Evolutionary conservation across 768 basidiomycete species (phyloP), one percentile per base, ranked within the genome.

Genomic region (Tylopilus subfusipes): DNA sequence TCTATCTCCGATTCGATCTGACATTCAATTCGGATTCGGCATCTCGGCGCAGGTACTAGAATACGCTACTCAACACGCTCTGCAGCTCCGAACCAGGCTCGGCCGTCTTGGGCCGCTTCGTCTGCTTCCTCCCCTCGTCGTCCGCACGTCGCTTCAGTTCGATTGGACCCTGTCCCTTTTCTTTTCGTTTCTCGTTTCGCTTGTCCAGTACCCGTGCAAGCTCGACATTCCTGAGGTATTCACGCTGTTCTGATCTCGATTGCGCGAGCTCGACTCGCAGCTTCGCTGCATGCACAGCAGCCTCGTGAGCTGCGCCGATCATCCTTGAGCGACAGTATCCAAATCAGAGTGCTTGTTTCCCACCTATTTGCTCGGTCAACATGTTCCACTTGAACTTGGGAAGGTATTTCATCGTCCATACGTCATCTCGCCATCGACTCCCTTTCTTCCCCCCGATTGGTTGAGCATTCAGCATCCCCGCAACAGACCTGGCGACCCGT

Each of bases 391-490:
- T 97, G 79, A 98, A 99, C 65, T 85, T 89, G 10, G 95, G 95
- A 54, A 99, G 75, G 69, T 99, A 99, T 68, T 96, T 96, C 93
- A 98, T 96, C 53, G 97, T 98, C 97, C 97, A 99, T 9, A 99
- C 85, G 60, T 99, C 97, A 66, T 98, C 96, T 67, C 92, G 78
- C 91, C 93, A 98, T 54, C 92, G 78, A 3, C 84, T 80, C 6
- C 88, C 87, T 68, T 93, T 93, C 76, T 93, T 95, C 2, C 93
- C 93, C 27, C 96, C 97, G 55, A 99, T 94, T 1, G 93, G 82
- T 64, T 94, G 86, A 2, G 95, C 97, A 67, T 99, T 99, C 59
- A 99, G 76, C 92, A 98, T 93, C 52, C 84, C 91, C 9, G 96
- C 96, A 10, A 95, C 87, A 36, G 84, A 85, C 19, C 94, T 82